These are phyloP conservation scores for Komagataella mondaviorum DNA, from an alignment of 805 yeast species.

Conservation along the genomic window DNA sequence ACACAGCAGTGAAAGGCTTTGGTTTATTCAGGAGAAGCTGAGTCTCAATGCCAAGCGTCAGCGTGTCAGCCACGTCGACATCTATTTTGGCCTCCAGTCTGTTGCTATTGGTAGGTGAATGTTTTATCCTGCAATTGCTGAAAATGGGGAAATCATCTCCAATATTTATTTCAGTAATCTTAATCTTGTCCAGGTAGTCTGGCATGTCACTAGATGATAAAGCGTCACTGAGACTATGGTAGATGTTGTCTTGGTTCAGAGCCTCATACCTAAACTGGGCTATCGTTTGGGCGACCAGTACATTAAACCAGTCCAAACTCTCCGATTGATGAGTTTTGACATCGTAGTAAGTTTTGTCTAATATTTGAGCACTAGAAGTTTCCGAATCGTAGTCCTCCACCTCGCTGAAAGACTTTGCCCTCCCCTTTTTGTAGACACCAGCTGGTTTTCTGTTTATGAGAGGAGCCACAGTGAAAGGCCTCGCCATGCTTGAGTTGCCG, in stretches of 20 bases:
- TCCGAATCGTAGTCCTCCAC: conserved; percentile 5
- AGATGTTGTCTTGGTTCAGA: conserved; percentile 66
- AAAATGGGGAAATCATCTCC: conserved; percentile 95
- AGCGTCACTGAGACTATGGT: conserved; percentile 62
- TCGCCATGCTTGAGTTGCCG: conserved; percentile 33
- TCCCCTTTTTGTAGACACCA: conserved; percentile 17
- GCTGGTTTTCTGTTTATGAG: conserved; percentile 18
- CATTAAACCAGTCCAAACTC: conserved; percentile 95
- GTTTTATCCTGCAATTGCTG: conserved; percentile 77
- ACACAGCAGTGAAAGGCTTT: conserved; percentile 66
- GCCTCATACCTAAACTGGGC: conserved; percentile 88
- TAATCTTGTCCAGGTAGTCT: conserved; percentile 65
- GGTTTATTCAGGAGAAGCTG: conserved; percentile 71
- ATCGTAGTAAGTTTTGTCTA: conserved; percentile 87
- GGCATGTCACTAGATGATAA: conserved; percentile 55
- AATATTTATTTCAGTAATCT: conserved; percentile 76
- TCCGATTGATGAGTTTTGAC: conserved; percentile 82
- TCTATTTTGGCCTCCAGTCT: conserved; percentile 78
- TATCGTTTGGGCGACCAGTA: conserved; percentile 80
- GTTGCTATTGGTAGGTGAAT: conserved; percentile 32
- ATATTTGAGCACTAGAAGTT: conserved; percentile 25
- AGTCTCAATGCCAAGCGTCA: conserved; percentile 79
- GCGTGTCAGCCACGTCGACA: conserved; percentile 77
- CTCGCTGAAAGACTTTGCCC: conserved; percentile 11
- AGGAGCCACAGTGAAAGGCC: conserved; percentile 15